Percentiles rank a stretch among this genome's conserved stretches.
phyloP scores from a whole-genome alignment of 306 rosid species.

The Mimosa pudica region DNA sequence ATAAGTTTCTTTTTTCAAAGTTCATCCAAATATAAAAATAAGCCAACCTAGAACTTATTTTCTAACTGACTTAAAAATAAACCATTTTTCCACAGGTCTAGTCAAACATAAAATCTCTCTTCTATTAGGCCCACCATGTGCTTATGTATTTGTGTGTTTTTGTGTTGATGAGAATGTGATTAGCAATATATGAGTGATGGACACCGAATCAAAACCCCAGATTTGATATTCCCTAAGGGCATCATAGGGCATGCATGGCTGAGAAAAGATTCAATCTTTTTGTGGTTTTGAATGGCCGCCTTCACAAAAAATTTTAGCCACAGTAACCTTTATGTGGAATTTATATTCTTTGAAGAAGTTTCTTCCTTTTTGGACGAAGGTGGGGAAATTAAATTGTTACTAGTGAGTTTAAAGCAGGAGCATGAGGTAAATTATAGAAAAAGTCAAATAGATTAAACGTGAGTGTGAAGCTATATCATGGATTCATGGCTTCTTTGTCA shows the following conservation, averaged over 20 bases:
- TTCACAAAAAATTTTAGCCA: constrained; percentile 8
- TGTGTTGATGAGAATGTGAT: too few relatives aligned
- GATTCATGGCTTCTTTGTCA: not conserved
- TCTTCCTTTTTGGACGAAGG: not conserved
- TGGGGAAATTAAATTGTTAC: not conserved
- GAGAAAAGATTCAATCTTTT: not conserved
- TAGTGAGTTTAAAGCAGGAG: not conserved
- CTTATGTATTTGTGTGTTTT: too few relatives aligned
- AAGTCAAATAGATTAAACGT: not conserved
- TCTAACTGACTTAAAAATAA: too few relatives aligned
- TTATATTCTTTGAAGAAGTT: not conserved
- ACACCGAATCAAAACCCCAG: too few relatives aligned
- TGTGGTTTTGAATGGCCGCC: not conserved
- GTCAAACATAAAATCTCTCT: too few relatives aligned
- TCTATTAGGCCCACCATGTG: too few relatives aligned
- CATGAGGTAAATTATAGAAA: not conserved
- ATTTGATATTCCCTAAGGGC: not conserved
- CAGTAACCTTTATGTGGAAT: not conserved
- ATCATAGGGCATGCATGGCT: not conserved
- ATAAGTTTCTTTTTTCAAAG: too few relatives aligned
- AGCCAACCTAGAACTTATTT: too few relatives aligned
- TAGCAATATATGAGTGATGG: too few relatives aligned
- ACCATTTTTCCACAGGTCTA: too few relatives aligned
- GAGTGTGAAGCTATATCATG: not conserved
- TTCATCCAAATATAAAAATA: too few relatives aligned